Percentiles rank a stretch among this genome's conserved stretches.
Evolutionary conservation across 2,329 filamentous ascomycete species (phyloP).

Genomic region (Fusarium piperis): DNA sequence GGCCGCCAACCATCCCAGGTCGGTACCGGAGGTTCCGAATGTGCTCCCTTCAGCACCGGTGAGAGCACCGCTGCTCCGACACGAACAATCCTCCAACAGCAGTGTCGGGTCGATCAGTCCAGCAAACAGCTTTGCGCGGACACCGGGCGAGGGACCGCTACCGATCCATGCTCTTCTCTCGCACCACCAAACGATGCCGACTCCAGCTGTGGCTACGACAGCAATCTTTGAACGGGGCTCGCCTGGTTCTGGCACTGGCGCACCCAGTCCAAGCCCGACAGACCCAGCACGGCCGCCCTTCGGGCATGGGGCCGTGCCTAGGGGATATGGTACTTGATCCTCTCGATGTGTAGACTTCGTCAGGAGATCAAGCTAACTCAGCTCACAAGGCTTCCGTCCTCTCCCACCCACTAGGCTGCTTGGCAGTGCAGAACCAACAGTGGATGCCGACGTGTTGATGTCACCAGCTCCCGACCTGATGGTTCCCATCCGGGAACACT

Average conservation of each 20-base stretch:
- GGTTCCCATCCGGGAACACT: conserved; percentile 29
- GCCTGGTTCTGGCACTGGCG: conserved; percentile 29
- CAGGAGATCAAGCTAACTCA: conserved; percentile 43
- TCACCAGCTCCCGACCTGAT: conserved; percentile 37
- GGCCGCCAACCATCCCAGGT: conserved; percentile 44
- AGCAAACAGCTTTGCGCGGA: conserved; percentile 49
- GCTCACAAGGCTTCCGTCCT: conserved; percentile 47
- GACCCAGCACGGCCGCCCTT: conserved; percentile 36
- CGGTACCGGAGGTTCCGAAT: conserved; percentile 39
- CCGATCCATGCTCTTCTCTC: conserved; percentile 65
- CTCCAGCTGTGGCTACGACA: conserved; percentile 17
- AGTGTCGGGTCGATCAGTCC: conserved; percentile 55
- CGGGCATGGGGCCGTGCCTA: conserved; percentile 37
- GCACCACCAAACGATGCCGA: conserved; percentile 49
- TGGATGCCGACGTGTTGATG: conserved; percentile 47
- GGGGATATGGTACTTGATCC: conserved; percentile 50
- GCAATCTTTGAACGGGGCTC: conserved; percentile 34
- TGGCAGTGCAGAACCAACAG: conserved; percentile 44
- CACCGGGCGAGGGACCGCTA: conserved; percentile 60
- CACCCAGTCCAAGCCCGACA: conserved; percentile 41
- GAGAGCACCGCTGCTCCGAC: conserved; percentile 52
- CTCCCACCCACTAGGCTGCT: conserved; percentile 46
- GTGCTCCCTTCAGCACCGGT: conserved; percentile 42
- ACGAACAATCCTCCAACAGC: conserved; percentile 57
- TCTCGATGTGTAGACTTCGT: conserved; percentile 19